Conservation (phyloP, 2,329 filamentous ascomycete genomes). For the Fusarium odoratissimum region DNA sequence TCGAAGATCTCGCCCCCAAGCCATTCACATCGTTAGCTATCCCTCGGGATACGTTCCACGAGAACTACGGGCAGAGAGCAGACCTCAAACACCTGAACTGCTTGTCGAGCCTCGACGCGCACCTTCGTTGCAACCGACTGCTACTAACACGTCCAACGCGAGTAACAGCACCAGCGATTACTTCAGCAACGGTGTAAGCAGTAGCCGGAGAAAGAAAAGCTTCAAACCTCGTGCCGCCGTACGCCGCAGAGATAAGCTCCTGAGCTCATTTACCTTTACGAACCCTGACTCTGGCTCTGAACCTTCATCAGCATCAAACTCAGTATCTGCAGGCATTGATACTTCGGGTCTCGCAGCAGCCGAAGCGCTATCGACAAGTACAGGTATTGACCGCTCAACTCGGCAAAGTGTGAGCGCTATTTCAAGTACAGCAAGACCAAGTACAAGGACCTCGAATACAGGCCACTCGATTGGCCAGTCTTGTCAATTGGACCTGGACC, state of each 20-base stretch:
- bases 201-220: conserved; percentile 42
- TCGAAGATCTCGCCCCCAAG: conserved; percentile 54
- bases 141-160: conserved; percentile 12
- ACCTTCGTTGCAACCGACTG: conserved; percentile 38
- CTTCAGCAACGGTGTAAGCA: conserved; percentile 15
- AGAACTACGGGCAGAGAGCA: conserved; percentile 52
- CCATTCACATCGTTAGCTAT: conserved; percentile 57
- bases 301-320: conserved; percentile 2
- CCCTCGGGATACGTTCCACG: conserved; percentile 58
- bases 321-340: conserved; percentile 1
- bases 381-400: conserved; percentile 31
- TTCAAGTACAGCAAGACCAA: conserved; percentile 13
- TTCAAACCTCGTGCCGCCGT: conserved; percentile 15
- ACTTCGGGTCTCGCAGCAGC: conserved; percentile 24
- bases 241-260: conserved; percentile 31
- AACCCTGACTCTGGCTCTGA: conserved; percentile 23
- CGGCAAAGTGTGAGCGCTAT: conserved; percentile 23
- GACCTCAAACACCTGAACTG: conserved; percentile 28
- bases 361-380: conserved; percentile 21
- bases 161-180: conserved; percentile 6
- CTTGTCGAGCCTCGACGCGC: conserved; percentile 24
- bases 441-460: conserved; percentile 8
- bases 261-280: conserved; percentile 20
- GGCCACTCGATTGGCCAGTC: conserved; percentile 24
- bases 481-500: conserved; percentile 24